Percentiles rank a stretch among this genome's conserved stretches.
Conservation (phyloP, 192 early-diverging fungal species). For the Anaeromyces robustus region DNA sequence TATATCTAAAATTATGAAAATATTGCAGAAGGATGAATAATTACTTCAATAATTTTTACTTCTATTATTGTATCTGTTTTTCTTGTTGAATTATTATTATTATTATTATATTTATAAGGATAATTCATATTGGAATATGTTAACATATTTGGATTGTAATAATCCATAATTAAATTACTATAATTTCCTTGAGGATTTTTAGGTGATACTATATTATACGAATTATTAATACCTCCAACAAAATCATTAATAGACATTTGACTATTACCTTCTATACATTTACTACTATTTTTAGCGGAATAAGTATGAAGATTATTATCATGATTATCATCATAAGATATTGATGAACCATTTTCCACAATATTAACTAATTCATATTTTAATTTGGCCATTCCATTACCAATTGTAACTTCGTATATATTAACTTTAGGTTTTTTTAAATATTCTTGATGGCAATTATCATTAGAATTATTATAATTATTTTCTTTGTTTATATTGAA, state of each 20-base stretch:
- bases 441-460: too few species aligned
- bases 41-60: neutral
- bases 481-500: too few species aligned
- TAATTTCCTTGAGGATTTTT: neutral
- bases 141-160: neutral
- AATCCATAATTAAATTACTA: neutral
- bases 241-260: neutral
- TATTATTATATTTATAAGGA: neutral
- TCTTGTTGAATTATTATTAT: neutral
- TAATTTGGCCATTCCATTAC: neutral
- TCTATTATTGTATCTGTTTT: neutral
- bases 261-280: neutral
- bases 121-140: neutral
- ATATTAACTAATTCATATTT: neutral
- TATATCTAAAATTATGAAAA: neutral
- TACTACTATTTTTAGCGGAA: neutral
- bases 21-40: neutral
- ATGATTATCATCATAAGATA: neutral
- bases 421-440: too few species aligned
- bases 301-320: neutral
- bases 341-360: neutral
- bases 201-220: neutral
- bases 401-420: neutral
- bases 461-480: neutral
- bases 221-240: neutral